phyloP scores from a whole-genome alignment of 345 rosid species.

The Gossypium australe region DNA sequence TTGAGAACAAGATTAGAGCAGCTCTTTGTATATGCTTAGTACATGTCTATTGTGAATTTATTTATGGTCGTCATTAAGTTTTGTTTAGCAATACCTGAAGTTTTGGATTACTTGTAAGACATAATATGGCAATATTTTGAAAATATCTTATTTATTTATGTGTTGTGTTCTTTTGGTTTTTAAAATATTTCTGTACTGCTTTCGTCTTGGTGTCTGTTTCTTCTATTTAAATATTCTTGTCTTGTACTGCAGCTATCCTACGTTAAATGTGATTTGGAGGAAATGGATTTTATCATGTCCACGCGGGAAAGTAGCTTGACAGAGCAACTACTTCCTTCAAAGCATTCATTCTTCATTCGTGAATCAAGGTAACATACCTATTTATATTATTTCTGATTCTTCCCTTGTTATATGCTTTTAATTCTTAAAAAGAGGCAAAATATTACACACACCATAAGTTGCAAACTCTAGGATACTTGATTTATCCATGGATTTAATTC shows the following conservation, averaged over 20 bases:
- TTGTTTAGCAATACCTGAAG: constrained; percentile 1
- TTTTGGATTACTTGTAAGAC: neutral
- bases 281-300: constrained; percentile 89
- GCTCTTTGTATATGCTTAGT: neutral
- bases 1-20: neutral
- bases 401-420: neutral
- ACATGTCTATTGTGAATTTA: neutral
- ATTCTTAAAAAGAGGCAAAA: neutral
- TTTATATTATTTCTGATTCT: constrained; percentile 2
- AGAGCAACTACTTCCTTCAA: constrained; percentile 86
- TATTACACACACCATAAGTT: neutral
- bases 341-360: constrained; percentile 85
- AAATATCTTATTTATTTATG: constrained; percentile 1
- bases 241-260: constrained; percentile 59
- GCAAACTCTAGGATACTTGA: neutral
- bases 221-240: constrained; percentile 13
- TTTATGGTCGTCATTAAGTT: neutral
- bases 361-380: constrained; percentile 63
- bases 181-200: constrained; percentile 20
- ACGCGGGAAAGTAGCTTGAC: constrained; percentile 65
- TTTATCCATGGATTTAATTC: neutral
- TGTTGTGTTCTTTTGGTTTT: constrained; percentile 1
- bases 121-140: neutral
- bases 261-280: constrained; percentile 79
- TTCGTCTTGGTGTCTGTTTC: neutral